phyloP scores from a whole-genome alignment of 2,329 filamentous ascomycete genomes.

The Beauveria sp. region DNA sequence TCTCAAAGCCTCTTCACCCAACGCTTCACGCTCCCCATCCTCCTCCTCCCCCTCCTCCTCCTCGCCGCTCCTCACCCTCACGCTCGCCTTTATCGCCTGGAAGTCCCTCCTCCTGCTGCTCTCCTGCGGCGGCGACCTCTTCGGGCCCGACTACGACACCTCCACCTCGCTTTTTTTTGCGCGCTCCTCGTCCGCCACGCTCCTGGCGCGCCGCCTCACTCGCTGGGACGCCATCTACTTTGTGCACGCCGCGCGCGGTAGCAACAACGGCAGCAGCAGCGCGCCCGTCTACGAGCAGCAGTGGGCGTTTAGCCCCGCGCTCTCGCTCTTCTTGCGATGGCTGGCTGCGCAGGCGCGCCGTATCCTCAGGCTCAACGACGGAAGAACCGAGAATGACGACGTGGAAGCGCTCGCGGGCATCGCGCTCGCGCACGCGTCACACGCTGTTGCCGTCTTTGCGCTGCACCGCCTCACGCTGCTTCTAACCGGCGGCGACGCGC shows the following conservation, averaged over 20 bases:
- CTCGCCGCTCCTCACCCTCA: conserved; percentile 20
- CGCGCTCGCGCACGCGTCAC: conserved; percentile 61
- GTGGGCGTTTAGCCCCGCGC: conserved; percentile 64
- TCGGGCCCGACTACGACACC: conserved; percentile 68
- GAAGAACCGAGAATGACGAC: conserved; percentile 10
- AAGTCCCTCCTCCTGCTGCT: conserved; percentile 60
- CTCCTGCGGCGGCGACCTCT: conserved; percentile 38
- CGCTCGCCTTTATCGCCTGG: conserved; percentile 50
- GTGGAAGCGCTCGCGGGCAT: conserved; percentile 51
- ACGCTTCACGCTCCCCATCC: neutral
- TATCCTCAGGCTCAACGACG: conserved; percentile 15
- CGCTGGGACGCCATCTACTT: conserved; percentile 82
- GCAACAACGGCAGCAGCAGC: conserved; percentile 19
- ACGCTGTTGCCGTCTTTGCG: conserved; percentile 66
- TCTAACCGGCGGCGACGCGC: conserved; percentile 39
- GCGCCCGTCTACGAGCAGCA: conserved; percentile 68
- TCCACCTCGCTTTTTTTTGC: conserved; percentile 49
- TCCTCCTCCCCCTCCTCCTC: neutral
- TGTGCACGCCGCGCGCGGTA: conserved; percentile 51
- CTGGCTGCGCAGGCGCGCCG: conserved; percentile 23
- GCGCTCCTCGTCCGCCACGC: conserved; percentile 28
- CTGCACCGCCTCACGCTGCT: conserved; percentile 59
- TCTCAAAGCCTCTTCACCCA: neutral
- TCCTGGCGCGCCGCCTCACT: conserved; percentile 49
- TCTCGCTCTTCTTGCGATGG: conserved; percentile 36